Evolutionary conservation across 148 eudicot genomes (phyloP).

Genomic region (Fallopia convolvulus): DNA sequence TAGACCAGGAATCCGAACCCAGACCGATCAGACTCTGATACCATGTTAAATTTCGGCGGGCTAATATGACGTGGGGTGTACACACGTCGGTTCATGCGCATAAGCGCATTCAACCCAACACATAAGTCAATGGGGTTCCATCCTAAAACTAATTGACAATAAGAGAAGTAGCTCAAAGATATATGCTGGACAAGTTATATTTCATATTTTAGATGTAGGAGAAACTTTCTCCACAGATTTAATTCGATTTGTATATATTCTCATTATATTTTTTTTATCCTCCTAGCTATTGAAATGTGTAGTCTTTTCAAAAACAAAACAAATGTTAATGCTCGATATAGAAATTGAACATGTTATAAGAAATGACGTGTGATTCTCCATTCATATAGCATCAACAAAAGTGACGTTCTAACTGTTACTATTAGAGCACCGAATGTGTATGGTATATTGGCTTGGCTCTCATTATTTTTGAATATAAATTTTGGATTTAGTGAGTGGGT

Average conservation of each 20-base stretch:
- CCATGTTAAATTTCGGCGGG: too few relatives aligned
- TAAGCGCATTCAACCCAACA: too few relatives aligned
- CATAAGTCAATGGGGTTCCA: too few relatives aligned
- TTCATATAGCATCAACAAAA: slow-evolving; percentile 1
- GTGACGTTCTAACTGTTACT: not conserved
- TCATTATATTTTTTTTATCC: not conserved
- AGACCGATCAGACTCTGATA: too few relatives aligned
- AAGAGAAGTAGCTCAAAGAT: too few relatives aligned
- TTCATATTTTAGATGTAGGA: too few relatives aligned
- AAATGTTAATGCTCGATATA: not conserved
- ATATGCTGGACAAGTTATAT: too few relatives aligned
- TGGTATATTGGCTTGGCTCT: not conserved
- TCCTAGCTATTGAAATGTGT: not conserved
- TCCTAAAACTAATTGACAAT: too few relatives aligned
- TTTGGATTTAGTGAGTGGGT: not conserved
- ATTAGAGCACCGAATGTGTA: not conserved
- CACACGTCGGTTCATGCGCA: too few relatives aligned
- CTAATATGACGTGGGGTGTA: too few relatives aligned
- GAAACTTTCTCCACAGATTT: too few relatives aligned
- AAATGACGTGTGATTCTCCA: not conserved
- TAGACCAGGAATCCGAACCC: too few relatives aligned
- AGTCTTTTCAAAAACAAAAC: not conserved
- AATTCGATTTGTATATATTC: not conserved
- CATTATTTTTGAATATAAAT: not conserved
- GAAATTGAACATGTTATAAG: not conserved